Conservation (phyloP, 371 early-diverging fungal species). For the Umbelopsis sp. region DNA sequence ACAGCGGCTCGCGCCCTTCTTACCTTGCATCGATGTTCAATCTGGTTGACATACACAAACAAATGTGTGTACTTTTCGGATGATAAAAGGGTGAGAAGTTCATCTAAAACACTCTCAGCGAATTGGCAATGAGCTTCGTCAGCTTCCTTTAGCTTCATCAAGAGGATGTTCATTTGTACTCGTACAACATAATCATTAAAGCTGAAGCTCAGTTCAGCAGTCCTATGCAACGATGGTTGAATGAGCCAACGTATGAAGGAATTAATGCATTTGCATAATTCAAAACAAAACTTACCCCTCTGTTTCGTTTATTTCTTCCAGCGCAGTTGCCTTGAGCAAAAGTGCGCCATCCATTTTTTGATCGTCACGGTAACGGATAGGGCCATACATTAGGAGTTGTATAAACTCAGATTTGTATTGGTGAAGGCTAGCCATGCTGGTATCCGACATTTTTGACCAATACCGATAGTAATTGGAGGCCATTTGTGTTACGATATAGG, state of each 20-base stretch:
- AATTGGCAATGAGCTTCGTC: conserved; percentile 33
- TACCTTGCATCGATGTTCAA: conserved; percentile 57
- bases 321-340: conserved; percentile 40
- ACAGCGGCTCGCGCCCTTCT: background rate
- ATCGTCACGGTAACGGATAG: conserved; percentile 57
- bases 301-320: conserved; percentile 30
- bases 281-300: conserved; percentile 35
- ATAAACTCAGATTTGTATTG: conserved; percentile 44
- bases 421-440: conserved; percentile 39
- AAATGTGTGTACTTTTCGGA: conserved; percentile 19
- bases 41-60: conserved; percentile 39
- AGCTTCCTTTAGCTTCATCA: conserved; percentile 45
- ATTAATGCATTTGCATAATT: background rate
- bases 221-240: conserved; percentile 23
- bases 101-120: conserved; percentile 38
- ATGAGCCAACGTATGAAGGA: background rate
- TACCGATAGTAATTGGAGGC: conserved; percentile 35
- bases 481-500: conserved; percentile 39
- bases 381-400: conserved; percentile 55
- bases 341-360: conserved; percentile 58
- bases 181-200: conserved; percentile 63
- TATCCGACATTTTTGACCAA: conserved; percentile 38
- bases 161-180: conserved; percentile 54
- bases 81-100: conserved; percentile 29
- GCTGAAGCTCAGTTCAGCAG: conserved; percentile 36